phyloP scores from a whole-genome alignment of 2,329 filamentous ascomycete genomes.

The Berkeleyomyces basicola region DNA sequence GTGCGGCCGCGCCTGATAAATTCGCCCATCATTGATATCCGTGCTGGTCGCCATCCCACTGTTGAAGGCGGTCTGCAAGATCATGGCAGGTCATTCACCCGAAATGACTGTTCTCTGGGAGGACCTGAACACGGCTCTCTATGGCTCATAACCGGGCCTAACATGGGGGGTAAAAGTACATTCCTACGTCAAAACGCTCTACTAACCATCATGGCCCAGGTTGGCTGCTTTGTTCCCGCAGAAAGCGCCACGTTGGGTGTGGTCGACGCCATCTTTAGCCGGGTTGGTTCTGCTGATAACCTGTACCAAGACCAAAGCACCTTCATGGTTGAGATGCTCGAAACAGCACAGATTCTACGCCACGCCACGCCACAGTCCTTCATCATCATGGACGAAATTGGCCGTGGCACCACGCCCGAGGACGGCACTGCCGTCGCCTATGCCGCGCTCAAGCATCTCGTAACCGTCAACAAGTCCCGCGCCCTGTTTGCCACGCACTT shows the following conservation, averaged over 20 bases:
- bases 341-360: constrained; percentile 79
- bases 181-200: constrained; percentile 92
- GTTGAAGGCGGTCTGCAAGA: constrained; percentile 70
- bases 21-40: constrained; percentile 46
- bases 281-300: constrained; percentile 86
- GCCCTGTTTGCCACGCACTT: constrained; percentile 93
- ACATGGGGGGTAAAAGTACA: constrained; percentile 96
- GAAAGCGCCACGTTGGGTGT: constrained; percentile 71
- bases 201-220: constrained; percentile 83
- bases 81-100: constrained; percentile 65
- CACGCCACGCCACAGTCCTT: constrained; percentile 72
- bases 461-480: constrained; percentile 58
- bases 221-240: constrained; percentile 84
- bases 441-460: constrained; percentile 72
- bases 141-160: constrained; percentile 65
- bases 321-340: constrained; percentile 99
- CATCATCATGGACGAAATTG: constrained; percentile 97
- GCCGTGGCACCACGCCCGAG: constrained; percentile 80
- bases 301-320: constrained; percentile 91
- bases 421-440: constrained; percentile 84
- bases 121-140: constrained; percentile 38
- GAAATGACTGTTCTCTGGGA: constrained; percentile 76
- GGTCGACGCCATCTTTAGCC: constrained; percentile 90
- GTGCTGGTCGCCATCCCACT: constrained; percentile 80
- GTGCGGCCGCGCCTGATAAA: constrained; percentile 56